Percentiles rank a stretch among this genome's conserved stretches.
phyloP scores from a whole-genome alignment of 2,329 filamentous ascomycete species.

The Fusarium sp. region DNA sequence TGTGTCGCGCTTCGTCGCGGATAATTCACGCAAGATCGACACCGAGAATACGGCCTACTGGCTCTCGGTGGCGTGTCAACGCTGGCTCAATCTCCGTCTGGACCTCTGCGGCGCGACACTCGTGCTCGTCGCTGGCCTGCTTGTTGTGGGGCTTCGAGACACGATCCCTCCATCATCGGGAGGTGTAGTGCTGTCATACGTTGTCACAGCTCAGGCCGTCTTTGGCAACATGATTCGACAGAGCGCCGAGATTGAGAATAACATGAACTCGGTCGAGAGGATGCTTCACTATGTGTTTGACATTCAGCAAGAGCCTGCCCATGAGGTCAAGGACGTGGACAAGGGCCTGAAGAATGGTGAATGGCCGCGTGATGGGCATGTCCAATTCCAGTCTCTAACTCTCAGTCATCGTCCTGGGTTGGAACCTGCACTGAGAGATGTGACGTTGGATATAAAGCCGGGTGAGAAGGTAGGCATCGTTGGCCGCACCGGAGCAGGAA shows the following conservation, averaged over 20 bases:
- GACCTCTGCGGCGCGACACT: slow-evolving; percentile 19
- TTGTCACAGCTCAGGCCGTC: slow-evolving; percentile 54
- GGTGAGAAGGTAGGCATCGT: slow-evolving; percentile 25
- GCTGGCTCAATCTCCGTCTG: slow-evolving; percentile 22
- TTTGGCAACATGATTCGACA: slow-evolving; percentile 77
- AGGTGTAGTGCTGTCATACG: slow-evolving; percentile 25
- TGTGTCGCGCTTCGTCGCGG: slow-evolving; percentile 6
- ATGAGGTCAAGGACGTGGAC: background rate
- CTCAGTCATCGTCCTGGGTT: slow-evolving; percentile 22
- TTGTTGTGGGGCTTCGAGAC: slow-evolving; percentile 23
- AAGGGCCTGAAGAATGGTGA: background rate
- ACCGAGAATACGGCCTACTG: slow-evolving; percentile 25
- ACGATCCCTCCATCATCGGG: slow-evolving; percentile 22
- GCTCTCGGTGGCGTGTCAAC: slow-evolving; percentile 5
- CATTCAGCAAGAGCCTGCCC: slow-evolving; percentile 20
- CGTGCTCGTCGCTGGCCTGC: background rate
- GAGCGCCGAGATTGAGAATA: slow-evolving; percentile 72
- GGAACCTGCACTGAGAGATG: slow-evolving; percentile 14
- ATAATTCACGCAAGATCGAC: slow-evolving; percentile 21
- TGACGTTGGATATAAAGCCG: slow-evolving; percentile 9
- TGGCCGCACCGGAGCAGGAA: slow-evolving; percentile 24
- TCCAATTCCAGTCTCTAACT: slow-evolving; percentile 22
- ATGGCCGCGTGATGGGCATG: slow-evolving; percentile 11
- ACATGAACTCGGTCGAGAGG: slow-evolving; percentile 95
- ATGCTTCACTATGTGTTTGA: slow-evolving; percentile 88